These are phyloP conservation scores for Peronospora belbahrii DNA, from an alignment of 352 stramenopile species.

Conservation along the genomic window DNA sequence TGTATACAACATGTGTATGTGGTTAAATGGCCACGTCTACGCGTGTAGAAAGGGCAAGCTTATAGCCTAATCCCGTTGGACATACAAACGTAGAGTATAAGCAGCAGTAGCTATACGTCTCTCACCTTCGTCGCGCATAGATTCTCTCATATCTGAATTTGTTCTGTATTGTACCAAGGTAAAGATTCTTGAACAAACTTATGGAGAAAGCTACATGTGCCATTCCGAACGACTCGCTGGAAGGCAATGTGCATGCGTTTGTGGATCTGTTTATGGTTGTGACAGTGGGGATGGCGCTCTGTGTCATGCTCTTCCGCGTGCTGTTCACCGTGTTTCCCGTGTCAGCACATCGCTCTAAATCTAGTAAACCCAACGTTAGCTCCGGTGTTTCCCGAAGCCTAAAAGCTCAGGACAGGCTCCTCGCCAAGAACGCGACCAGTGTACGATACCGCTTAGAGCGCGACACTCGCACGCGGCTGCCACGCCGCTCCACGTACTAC, in stretches of 20 bases:
- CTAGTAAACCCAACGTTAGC: background rate
- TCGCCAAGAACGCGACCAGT: constrained; percentile 27
- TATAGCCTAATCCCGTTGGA: too few species aligned
- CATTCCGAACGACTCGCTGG: constrained; percentile 2
- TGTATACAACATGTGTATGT: too few species aligned
- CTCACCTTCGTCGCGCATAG: too few species aligned
- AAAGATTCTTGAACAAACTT: background rate
- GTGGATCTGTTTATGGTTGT: constrained; percentile 61
- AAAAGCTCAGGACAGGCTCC: constrained; percentile 5
- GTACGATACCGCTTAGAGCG: constrained; percentile 57
- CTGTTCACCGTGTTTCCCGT: constrained; percentile 44
- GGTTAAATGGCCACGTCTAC: too few species aligned
- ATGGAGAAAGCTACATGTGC: constrained; percentile 18
- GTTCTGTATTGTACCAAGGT: constrained; percentile 1
- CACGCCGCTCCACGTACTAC: constrained; percentile 66
- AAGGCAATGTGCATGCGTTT: constrained; percentile 27
- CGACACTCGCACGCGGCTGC: constrained; percentile 50
- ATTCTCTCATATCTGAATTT: background rate
- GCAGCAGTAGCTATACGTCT: too few species aligned
- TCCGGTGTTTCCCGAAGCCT: constrained; percentile 5
- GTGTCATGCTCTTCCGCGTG: constrained; percentile 60
- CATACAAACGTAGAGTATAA: too few species aligned
- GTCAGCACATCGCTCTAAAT: background rate
- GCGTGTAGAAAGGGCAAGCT: too few species aligned
- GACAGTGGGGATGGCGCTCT: constrained; percentile 49